Conservation (phyloP, 169 alveolate species). For the Eimeria praecox region DNA sequence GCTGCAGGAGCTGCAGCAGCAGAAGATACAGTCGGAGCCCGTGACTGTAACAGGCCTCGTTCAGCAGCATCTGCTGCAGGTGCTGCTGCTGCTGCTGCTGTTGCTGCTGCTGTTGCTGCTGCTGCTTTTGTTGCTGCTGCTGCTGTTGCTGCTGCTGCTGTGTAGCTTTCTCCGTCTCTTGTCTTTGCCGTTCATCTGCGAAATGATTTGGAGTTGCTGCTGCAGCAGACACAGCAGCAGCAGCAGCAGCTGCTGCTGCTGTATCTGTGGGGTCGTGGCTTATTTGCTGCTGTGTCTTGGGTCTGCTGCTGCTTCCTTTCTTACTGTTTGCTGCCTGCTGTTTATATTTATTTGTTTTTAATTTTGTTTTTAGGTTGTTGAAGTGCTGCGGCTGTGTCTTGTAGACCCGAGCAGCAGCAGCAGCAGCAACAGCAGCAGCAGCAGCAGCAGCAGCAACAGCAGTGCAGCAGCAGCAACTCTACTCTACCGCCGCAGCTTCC, state of each 20-base stretch:
- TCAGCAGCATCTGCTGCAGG: slow-evolving; percentile 6
- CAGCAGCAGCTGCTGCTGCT: neutral
- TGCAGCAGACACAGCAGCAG: slow-evolving; percentile 34
- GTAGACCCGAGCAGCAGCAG: neutral
- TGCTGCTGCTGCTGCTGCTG: slow-evolving; percentile 7
- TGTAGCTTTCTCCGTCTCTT: neutral
- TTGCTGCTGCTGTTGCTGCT: slow-evolving; percentile 38
- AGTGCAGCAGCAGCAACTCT: slow-evolving; percentile 39
- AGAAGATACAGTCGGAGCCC: neutral
- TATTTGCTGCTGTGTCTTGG: neutral
- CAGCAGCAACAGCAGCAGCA: slow-evolving; percentile 28
- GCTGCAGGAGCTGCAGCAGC: slow-evolving; percentile 12
- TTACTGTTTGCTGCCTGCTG: too few relatives aligned
- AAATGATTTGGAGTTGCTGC: neutral
- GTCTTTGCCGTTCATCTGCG: neutral
- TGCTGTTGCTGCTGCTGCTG: slow-evolving; percentile 6
- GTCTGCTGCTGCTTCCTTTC: neutral
- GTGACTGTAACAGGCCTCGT: neutral
- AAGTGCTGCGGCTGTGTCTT: slow-evolving; percentile 50
- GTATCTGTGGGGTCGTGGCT: neutral
- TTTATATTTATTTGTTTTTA: neutral
- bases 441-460: slow-evolving; percentile 73
- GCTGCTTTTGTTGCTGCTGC: neutral
- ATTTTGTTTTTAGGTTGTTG: slow-evolving; percentile 24
- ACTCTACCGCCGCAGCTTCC: slow-evolving; percentile 65